Percentiles rank a stretch among this genome's conserved stretches.
These are phyloP conservation scores for Acrasis kona DNA, from an alignment of 78 protist genomes.

Conservation along the genomic window DNA sequence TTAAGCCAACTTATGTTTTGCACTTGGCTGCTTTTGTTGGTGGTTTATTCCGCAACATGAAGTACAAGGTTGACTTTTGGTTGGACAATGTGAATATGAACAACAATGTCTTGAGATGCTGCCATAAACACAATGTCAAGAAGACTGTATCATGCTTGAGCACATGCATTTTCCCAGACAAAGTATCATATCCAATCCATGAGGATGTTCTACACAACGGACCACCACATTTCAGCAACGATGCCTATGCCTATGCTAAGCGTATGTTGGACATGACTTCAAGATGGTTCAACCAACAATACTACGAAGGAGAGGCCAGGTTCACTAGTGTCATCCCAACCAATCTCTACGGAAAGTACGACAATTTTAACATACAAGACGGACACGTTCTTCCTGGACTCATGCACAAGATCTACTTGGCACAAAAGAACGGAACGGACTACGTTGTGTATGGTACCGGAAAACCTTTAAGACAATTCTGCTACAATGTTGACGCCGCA, in stretches of 20 bases:
- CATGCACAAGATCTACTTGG: slow-evolving; percentile 65
- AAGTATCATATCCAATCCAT: slow-evolving; percentile 84
- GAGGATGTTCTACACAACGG: slow-evolving; percentile 85
- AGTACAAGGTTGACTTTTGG: slow-evolving; percentile 56
- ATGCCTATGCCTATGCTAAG: slow-evolving; percentile 87
- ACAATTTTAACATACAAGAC: slow-evolving; percentile 67
- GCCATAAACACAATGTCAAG: slow-evolving; percentile 38
- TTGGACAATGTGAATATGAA: slow-evolving; percentile 64
- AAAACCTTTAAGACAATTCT: slow-evolving; percentile 83
- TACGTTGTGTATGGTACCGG: slow-evolving; percentile 72
- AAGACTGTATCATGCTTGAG: slow-evolving; percentile 73
- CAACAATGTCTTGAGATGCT: slow-evolving; percentile 52
- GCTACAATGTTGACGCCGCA: slow-evolving; percentile 70
- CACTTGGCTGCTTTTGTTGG: slow-evolving; percentile 88
- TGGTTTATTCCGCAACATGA: slow-evolving; percentile 79
- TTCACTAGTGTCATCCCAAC: slow-evolving; percentile 84
- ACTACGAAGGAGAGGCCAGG: slow-evolving; percentile 34
- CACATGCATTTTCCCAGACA: slow-evolving; percentile 94
- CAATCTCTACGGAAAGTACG: slow-evolving; percentile 77
- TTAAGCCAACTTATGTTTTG: slow-evolving; percentile 81
- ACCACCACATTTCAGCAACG: slow-evolving; percentile 81
- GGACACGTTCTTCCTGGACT: slow-evolving; percentile 87
- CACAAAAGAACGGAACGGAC: slow-evolving; percentile 40
- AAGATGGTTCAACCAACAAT: slow-evolving; percentile 61
- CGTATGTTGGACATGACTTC: slow-evolving; percentile 72